Conservation (phyloP, 768 basidiomycete genomes). For the Calvatia gigantea region DNA sequence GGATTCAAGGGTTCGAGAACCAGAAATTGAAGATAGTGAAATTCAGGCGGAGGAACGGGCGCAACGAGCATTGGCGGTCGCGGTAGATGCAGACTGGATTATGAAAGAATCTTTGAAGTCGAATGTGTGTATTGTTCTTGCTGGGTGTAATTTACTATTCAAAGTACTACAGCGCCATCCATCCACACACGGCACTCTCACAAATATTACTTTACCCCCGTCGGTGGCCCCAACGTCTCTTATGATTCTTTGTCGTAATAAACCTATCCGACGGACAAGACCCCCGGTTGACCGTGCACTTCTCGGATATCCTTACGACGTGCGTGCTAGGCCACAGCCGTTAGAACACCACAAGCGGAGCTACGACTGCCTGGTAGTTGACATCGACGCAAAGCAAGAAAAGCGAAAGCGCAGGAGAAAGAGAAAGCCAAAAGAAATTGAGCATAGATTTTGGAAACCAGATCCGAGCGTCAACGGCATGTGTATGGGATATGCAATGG, state of each 20-base stretch:
- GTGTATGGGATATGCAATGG: slow-evolving; percentile 40
- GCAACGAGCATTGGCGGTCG: slow-evolving; percentile 32
- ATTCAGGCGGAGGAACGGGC: slow-evolving; percentile 39
- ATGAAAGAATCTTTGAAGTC: slow-evolving; percentile 19
- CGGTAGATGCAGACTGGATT: slow-evolving; percentile 35
- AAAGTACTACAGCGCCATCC: slow-evolving; percentile 5
- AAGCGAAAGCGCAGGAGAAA: slow-evolving; percentile 17
- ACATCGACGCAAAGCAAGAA: slow-evolving; percentile 13
- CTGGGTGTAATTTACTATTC: background rate
- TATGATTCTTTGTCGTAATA: slow-evolving; percentile 26
- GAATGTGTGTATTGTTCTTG: slow-evolving; percentile 16
- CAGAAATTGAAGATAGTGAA: slow-evolving; percentile 46
- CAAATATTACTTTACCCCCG: background rate
- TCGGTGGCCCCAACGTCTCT: slow-evolving; percentile 19
- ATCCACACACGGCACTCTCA: background rate
- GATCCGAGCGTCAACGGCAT: slow-evolving; percentile 31
- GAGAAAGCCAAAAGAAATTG: slow-evolving; percentile 6
- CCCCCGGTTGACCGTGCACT: slow-evolving; percentile 33
- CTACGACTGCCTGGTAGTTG: slow-evolving; percentile 21
- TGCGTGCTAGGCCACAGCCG: slow-evolving; percentile 12
- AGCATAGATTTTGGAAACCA: slow-evolving; percentile 36
- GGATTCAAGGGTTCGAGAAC: slow-evolving; percentile 40
- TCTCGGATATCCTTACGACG: slow-evolving; percentile 31
- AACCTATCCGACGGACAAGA: slow-evolving; percentile 34
- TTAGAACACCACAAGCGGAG: slow-evolving; percentile 1